A percentile compares a stretch with the other conserved stretches of the same genome.
Evolutionary conservation across 2,329 filamentous ascomycete genomes (phyloP).

Genomic region (Albophoma yamanashiensis): DNA sequence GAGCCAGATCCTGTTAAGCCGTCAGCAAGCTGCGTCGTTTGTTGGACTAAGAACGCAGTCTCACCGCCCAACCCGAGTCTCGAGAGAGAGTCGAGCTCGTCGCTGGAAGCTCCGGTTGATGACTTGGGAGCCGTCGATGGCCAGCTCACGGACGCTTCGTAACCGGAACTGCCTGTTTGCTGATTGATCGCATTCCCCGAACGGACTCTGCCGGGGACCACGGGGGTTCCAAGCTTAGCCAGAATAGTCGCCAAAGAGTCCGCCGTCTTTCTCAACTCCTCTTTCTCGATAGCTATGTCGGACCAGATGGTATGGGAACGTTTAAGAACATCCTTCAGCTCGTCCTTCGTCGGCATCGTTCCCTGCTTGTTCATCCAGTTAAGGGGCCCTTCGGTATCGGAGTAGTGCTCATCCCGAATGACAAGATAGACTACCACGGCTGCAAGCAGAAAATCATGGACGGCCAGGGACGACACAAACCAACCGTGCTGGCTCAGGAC

Average conservation of each 20-base stretch:
- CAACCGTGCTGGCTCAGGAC: slow-evolving; percentile 40
- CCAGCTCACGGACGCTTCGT: neutral
- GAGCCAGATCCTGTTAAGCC: slow-evolving; percentile 3
- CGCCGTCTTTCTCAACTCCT: slow-evolving; percentile 34
- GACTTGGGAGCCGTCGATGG: neutral
- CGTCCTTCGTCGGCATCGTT: slow-evolving; percentile 22
- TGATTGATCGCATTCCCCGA: neutral
- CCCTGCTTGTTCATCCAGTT: slow-evolving; percentile 23
- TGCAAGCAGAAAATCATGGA: slow-evolving; percentile 52
- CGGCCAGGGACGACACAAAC: slow-evolving; percentile 45
- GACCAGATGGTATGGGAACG: slow-evolving; percentile 34
- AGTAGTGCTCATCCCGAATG: slow-evolving; percentile 30
- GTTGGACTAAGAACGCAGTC: neutral
- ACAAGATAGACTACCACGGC: slow-evolving; percentile 49
- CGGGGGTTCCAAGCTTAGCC: slow-evolving; percentile 24
- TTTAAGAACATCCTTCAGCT: slow-evolving; percentile 28
- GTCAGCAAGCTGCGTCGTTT: neutral
- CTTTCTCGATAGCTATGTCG: slow-evolving; percentile 22
- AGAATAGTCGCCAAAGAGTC: slow-evolving; percentile 35
- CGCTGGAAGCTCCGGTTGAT: neutral
- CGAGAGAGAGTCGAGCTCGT: neutral
- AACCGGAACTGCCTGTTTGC: neutral
- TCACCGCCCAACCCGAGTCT: neutral
- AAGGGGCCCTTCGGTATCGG: slow-evolving; percentile 19
- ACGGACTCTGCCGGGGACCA: neutral